These are phyloP conservation scores for Cyclostephanos invisitatus DNA, from an alignment of 108 stramenopile species.

Conservation along the genomic window DNA sequence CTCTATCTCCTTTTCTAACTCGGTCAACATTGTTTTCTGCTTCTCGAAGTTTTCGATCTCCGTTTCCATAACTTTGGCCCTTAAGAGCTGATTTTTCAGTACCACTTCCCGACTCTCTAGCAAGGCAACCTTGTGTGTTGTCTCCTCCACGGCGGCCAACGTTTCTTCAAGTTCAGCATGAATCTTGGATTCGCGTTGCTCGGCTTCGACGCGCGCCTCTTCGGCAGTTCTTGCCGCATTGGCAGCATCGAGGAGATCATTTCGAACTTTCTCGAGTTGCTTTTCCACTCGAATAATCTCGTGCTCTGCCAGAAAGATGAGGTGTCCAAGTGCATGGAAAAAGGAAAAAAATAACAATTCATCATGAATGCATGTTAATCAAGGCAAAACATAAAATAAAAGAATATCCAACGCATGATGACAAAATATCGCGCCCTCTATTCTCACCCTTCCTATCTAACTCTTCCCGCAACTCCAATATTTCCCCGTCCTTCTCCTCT, in stretches of 20 bases:
- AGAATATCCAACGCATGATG: not conserved
- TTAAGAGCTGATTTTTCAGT: constrained; percentile 13
- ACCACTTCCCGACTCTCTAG: constrained; percentile 30
- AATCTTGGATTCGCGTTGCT: constrained; percentile 16
- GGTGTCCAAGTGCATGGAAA: not conserved
- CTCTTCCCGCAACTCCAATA: constrained; percentile 26
- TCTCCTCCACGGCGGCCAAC: constrained; percentile 16
- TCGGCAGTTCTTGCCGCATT: constrained; percentile 41
- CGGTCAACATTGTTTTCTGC: constrained; percentile 24
- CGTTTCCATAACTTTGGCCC: not conserved
- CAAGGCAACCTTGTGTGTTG: constrained; percentile 15
- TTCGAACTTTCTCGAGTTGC: constrained; percentile 45
- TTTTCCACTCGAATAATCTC: constrained; percentile 40
- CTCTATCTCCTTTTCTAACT: constrained; percentile 36
- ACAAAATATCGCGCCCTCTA: not conserved
- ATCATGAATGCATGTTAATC: not conserved
- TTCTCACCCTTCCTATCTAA: constrained; percentile 31
- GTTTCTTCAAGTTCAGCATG: constrained; percentile 31
- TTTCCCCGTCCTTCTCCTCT: constrained; percentile 34
- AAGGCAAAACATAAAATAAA: not conserved
- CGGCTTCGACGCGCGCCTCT: constrained; percentile 43
- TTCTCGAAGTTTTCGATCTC: constrained; percentile 11
- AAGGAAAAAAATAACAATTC: not conserved
- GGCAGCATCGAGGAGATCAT: constrained; percentile 45
- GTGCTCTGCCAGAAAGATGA: constrained; percentile 23